phyloP scores from a whole-genome alignment of 345 rosid species.

The Geranium brycei region DNA sequence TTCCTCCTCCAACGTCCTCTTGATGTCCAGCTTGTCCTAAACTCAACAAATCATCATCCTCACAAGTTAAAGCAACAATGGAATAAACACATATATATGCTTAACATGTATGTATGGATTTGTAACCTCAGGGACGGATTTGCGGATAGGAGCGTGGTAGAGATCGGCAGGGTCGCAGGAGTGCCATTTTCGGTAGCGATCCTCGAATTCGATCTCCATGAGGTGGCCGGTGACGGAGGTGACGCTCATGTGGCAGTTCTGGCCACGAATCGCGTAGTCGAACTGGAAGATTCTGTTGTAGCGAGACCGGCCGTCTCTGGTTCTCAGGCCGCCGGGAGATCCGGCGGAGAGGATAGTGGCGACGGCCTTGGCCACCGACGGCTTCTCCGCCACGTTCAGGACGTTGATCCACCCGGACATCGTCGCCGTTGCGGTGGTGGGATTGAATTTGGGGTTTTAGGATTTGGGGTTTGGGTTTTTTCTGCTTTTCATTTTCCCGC shows the following conservation, averaged over 20 bases:
- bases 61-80: neutral
- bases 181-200: conserved; percentile 87
- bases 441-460: neutral
- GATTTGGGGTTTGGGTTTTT: neutral
- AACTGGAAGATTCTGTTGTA: conserved; percentile 91
- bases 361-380: conserved; percentile 95
- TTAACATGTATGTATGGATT: neutral
- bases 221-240: conserved; percentile 94
- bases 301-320: conserved; percentile 85
- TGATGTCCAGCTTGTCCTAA: conserved; percentile 75
- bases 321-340: conserved; percentile 41
- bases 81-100: neutral
- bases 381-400: conserved; percentile 94
- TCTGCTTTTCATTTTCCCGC: conserved; percentile 19
- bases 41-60: too few relatives aligned
- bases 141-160: conserved; percentile 64
- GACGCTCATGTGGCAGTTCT: conserved; percentile 74
- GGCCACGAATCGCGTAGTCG: conserved; percentile 64
- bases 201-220: conserved; percentile 90
- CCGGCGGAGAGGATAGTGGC: conserved; percentile 59
- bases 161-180: conserved; percentile 90
- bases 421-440: conserved; percentile 7
- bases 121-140: conserved; percentile 68
- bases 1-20: conserved; percentile 89
- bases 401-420: conserved; percentile 53